Evolutionary conservation across 441 rosid genomes (phyloP).

Genomic region (Populus hybrid): DNA sequence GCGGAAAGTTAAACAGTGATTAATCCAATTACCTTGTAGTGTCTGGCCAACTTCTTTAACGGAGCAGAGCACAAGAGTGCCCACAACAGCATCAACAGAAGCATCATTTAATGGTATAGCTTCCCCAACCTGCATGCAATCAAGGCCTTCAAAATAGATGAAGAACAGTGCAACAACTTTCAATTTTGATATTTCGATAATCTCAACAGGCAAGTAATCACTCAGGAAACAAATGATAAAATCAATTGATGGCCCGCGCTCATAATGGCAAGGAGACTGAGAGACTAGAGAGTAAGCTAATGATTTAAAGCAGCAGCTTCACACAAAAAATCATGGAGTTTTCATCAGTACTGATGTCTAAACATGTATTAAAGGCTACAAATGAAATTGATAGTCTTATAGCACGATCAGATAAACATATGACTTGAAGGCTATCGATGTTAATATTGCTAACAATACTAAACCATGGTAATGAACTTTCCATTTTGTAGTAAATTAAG

Average conservation of each 20-base stretch:
- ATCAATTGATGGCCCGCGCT: background rate
- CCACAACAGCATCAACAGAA: slow-evolving; percentile 86
- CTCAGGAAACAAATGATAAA: background rate
- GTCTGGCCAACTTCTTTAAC: slow-evolving; percentile 61
- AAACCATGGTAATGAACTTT: background rate
- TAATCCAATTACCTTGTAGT: slow-evolving; percentile 46
- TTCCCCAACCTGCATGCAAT: slow-evolving; percentile 64
- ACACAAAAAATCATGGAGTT: background rate
- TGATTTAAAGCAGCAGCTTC: background rate
- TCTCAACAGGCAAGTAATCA: background rate
- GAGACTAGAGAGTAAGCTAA: background rate
- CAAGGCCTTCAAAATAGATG: slow-evolving; percentile 11
- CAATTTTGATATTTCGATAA: background rate
- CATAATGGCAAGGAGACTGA: background rate
- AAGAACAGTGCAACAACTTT: background rate
- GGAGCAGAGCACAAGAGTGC: slow-evolving; percentile 85
- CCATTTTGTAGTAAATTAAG: background rate
- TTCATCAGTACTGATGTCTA: background rate
- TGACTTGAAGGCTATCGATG: no score
- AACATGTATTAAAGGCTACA: background rate
- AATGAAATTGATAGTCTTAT: background rate
- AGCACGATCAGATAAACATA: background rate
- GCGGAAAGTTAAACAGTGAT: background rate
- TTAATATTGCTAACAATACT: background rate
- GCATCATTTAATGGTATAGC: slow-evolving; percentile 70